Evolutionary conservation across 2,329 filamentous ascomycete genomes (phyloP).

Genomic region (Aureobasidium sp.): DNA sequence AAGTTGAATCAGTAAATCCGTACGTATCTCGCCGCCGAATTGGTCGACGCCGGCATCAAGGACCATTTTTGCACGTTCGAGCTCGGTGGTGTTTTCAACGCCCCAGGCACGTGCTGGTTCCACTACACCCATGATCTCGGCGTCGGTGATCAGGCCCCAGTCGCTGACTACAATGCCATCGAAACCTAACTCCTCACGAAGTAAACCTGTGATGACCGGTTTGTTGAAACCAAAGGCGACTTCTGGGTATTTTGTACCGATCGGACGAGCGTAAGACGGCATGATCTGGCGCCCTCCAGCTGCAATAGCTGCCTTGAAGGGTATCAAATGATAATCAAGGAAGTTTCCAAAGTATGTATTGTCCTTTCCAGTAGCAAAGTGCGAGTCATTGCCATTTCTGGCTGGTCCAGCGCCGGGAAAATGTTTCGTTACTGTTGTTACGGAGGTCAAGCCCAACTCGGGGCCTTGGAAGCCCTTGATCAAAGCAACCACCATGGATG

Average conservation of each 20-base stretch:
- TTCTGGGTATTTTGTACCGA: constrained; percentile 5
- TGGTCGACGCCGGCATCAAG: constrained; percentile 9
- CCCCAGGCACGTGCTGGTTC: constrained; percentile 8
- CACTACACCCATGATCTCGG: neutral
- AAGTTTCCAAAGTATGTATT: constrained; percentile 1
- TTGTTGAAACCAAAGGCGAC: constrained; percentile 8
- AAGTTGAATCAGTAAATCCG: neutral
- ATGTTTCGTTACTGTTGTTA: constrained; percentile 2
- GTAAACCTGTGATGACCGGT: constrained; percentile 1
- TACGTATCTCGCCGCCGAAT: constrained; percentile 1
- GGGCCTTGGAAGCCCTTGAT: constrained; percentile 3
- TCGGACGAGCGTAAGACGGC: constrained; percentile 4
- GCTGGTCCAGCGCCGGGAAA: constrained; percentile 5
- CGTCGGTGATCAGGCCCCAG: constrained; percentile 1
- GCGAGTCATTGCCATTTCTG: constrained; percentile 4
- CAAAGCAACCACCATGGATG: constrained; percentile 49
- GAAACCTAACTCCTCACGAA: neutral
- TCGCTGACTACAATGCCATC: constrained; percentile 4
- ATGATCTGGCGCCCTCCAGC: constrained; percentile 8
- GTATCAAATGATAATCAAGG: neutral
- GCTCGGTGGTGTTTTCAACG: constrained; percentile 6
- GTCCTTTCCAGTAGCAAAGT: constrained; percentile 8
- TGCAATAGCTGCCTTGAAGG: neutral
- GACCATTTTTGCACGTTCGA: neutral
- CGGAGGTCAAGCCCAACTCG: neutral